These are phyloP conservation scores for Aspergillus aculeatus DNA, from an alignment of 2,329 filamentous ascomycete genomes.

Conservation along the genomic window DNA sequence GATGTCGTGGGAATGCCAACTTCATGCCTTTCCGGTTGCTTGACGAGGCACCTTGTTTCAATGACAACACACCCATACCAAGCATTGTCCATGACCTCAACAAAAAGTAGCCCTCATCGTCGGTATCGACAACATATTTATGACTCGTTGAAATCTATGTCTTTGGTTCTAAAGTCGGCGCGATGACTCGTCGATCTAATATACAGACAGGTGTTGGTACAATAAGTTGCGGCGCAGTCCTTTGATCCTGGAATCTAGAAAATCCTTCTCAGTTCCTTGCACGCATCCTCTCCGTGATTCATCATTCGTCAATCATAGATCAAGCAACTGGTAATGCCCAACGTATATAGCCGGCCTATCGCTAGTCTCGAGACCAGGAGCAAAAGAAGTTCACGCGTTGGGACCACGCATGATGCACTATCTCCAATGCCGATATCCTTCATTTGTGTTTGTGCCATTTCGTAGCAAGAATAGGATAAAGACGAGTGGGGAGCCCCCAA, in stretches of 20 bases:
- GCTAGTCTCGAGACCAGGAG: not conserved
- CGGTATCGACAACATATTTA: not conserved
- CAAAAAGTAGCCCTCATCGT: not conserved
- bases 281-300: conserved; percentile 5
- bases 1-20: not conserved
- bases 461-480: conserved; percentile 11
- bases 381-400: not conserved
- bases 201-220: not conserved
- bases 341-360: not conserved
- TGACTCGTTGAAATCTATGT: not conserved
- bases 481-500: not conserved
- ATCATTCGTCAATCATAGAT: conserved; percentile 15
- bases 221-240: not conserved
- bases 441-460: not conserved
- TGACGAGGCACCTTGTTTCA: not conserved
- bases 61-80: not conserved
- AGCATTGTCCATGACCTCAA: too few species aligned
- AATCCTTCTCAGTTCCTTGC: not conserved
- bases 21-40: not conserved
- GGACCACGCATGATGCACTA: not conserved
- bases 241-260: not conserved
- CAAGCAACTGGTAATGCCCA: not conserved
- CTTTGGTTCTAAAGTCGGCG: not conserved
- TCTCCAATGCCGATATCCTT: not conserved
- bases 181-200: not conserved